Percentiles rank a stretch among this genome's conserved stretches.
These are phyloP conservation scores for Aspergillus melleus DNA, from an alignment of 2,329 filamentous ascomycete species.

Conservation along the genomic window DNA sequence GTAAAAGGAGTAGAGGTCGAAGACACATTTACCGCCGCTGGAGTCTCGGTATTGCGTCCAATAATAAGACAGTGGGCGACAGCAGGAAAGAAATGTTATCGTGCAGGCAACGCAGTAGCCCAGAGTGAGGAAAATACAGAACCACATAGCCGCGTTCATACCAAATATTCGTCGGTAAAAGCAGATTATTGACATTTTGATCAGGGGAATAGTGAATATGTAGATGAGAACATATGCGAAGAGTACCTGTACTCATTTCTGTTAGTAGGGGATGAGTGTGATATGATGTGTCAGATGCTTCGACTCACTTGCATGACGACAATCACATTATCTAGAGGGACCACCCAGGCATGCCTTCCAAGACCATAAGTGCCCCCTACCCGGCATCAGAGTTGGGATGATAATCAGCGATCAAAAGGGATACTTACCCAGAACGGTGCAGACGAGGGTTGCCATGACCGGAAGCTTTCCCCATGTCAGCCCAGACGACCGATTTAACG, in stretches of 20 bases:
- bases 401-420: too few species aligned
- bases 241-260: conserved; percentile 5
- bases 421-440: too few species aligned
- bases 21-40: conserved; percentile 8
- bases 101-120: conserved; percentile 13
- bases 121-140: conserved; percentile 15
- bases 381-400: not conserved
- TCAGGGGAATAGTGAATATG: conserved; percentile 12
- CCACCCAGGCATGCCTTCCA: conserved; percentile 20
- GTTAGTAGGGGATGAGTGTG: not conserved
- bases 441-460: not conserved
- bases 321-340: conserved; percentile 8
- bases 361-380: conserved; percentile 15
- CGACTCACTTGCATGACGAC: conserved; percentile 11
- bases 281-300: not conserved
- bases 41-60: conserved; percentile 18
- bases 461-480: not conserved
- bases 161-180: conserved; percentile 23
- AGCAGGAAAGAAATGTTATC: conserved; percentile 10
- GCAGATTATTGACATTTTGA: conserved; percentile 20
- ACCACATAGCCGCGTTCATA: conserved; percentile 13
- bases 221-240: conserved; percentile 20
- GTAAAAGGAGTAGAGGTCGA: conserved; percentile 19
- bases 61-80: conserved; percentile 16
- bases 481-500: too few species aligned